These are phyloP conservation scores for Hanseniaspora nectarophila DNA, from an alignment of 805 yeast species.

Conservation along the genomic window DNA sequence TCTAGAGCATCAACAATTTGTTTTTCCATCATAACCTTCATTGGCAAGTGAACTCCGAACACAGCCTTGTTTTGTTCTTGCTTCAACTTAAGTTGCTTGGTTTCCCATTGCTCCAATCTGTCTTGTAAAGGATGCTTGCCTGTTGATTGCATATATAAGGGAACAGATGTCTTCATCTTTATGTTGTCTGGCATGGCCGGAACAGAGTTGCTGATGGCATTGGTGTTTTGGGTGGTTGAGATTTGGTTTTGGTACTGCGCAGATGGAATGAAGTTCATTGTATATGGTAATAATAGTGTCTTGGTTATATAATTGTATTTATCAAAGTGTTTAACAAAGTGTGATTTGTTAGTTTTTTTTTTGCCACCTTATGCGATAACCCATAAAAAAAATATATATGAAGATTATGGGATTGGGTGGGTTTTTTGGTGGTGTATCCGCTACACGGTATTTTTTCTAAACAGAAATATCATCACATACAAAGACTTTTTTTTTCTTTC, in stretches of 20 bases:
- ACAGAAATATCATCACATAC: too few species aligned
- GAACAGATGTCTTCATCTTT: conserved; percentile 49
- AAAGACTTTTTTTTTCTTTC: too few species aligned
- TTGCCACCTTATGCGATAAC: background rate
- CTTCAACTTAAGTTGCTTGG: conserved; percentile 54
- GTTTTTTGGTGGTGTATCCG: background rate
- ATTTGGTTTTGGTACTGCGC: conserved; percentile 36
- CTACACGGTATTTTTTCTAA: too few species aligned
- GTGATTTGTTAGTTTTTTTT: conserved; percentile 15
- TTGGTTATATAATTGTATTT: too few species aligned
- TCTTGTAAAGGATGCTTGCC: conserved; percentile 78
- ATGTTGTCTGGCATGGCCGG: conserved; percentile 61
- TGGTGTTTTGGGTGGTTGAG: conserved; percentile 41
- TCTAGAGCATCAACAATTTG: conserved; percentile 58
- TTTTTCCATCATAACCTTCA: conserved; percentile 81
- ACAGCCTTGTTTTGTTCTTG: conserved; percentile 69
- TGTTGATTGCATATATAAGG: conserved; percentile 36
- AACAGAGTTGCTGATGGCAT: conserved; percentile 46
- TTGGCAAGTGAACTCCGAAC: conserved; percentile 90
- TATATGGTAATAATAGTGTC: too few species aligned
- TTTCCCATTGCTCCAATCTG: conserved; percentile 69
- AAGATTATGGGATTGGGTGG: too few species aligned
- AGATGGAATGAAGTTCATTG: conserved; percentile 45
- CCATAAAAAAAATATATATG: too few species aligned
- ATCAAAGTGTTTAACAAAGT: background rate